Evolutionary conservation across 163 green algal species (phyloP).

Genomic region (Trebouxia gelatinosa): DNA sequence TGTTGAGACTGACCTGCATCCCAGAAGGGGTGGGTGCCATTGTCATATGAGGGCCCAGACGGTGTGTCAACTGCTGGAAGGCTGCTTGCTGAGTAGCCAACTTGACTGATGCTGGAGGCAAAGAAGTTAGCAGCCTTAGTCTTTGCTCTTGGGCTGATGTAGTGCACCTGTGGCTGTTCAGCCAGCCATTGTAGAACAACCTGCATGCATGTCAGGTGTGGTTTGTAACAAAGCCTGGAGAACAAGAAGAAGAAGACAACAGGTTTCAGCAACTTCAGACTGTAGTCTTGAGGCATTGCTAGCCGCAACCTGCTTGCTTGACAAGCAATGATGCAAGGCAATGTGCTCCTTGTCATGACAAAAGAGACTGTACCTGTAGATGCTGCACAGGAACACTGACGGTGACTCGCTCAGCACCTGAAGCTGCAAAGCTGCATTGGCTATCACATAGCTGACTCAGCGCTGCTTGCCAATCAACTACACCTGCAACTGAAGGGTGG

Average conservation of each 20-base stretch:
- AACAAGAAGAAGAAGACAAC: background rate
- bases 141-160: slow-evolving; percentile 47
- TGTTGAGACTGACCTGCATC: slow-evolving; percentile 43
- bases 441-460: background rate
- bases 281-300: too few relatives aligned
- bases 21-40: slow-evolving; percentile 66
- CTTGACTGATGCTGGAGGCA: slow-evolving; percentile 68
- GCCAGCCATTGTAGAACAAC: slow-evolving; percentile 39
- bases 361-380: background rate
- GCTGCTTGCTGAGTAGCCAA: background rate
- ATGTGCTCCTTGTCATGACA: background rate
- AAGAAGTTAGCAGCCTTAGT: slow-evolving; percentile 61
- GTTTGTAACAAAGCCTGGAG: too few relatives aligned
- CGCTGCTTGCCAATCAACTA: slow-evolving; percentile 24
- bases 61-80: slow-evolving; percentile 14
- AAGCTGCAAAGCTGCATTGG: slow-evolving; percentile 1
- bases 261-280: too few relatives aligned
- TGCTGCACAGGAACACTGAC: background rate
- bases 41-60: slow-evolving; percentile 19
- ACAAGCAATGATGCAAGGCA: background rate
- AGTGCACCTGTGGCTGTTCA: slow-evolving; percentile 52
- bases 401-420: background rate
- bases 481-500: slow-evolving; percentile 11
- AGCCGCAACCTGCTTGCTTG: background rate
- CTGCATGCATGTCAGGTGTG: too few relatives aligned